Conservation (phyloP, 495 filamentous ascomycete genomes). For the Penicillium diatomitis region DNA sequence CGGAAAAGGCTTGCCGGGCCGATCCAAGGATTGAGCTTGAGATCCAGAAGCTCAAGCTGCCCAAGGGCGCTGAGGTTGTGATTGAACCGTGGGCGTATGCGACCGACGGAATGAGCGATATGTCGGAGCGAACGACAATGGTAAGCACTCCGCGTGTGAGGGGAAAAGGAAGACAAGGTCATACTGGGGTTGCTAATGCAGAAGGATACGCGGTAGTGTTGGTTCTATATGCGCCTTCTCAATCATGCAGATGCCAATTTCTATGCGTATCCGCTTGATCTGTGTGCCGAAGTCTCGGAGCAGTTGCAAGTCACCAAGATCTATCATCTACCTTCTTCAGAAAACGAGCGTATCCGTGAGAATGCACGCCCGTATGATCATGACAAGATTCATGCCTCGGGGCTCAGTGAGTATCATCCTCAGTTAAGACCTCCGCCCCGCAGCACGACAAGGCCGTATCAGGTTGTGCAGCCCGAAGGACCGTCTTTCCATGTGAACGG, state of each 20-base stretch:
- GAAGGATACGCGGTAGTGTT: constrained; percentile 12
- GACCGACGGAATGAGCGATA: constrained; percentile 32
- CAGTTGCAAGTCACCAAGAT: constrained; percentile 48
- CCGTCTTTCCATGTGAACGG: constrained; percentile 51
- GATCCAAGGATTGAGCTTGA: constrained; percentile 13
- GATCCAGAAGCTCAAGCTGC: constrained; percentile 18
- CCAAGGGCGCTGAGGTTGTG: constrained; percentile 19
- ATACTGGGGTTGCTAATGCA: too few species aligned
- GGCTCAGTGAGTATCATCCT: constrained; percentile 53
- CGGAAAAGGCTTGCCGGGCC: constrained; percentile 19
- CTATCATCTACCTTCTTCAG: constrained; percentile 26
- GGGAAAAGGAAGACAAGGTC: too few species aligned
- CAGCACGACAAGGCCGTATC: constrained; percentile 61
- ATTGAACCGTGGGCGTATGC: constrained; percentile 33
- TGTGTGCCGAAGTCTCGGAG: constrained; percentile 55
- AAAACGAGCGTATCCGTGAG: constrained; percentile 15
- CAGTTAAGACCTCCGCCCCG: constrained; percentile 42
- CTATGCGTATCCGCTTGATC: constrained; percentile 67
- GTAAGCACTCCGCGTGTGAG: not conserved
- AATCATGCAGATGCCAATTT: constrained; percentile 44
- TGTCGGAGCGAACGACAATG: constrained; percentile 23
- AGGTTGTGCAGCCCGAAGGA: constrained; percentile 69
- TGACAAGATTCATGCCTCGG: constrained; percentile 33
- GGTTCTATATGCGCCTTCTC: constrained; percentile 21
- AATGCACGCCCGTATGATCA: constrained; percentile 16